Conservation (phyloP, 192 early-diverging fungal genomes). For the Geranomyces michiganensis region DNA sequence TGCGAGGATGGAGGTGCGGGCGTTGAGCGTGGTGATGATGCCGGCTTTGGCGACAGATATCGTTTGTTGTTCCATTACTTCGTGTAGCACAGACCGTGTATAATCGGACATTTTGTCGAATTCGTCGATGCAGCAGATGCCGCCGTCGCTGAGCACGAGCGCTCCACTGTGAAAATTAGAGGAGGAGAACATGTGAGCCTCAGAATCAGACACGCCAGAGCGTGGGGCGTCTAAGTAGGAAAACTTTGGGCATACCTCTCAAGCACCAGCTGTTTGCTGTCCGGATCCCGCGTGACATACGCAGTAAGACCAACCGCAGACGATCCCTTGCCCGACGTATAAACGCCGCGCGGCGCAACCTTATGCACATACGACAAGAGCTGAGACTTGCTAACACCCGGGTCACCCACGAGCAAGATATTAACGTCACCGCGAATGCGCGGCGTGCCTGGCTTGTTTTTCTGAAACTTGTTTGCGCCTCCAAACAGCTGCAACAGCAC, state of each 20-base stretch:
- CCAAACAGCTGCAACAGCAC: constrained; percentile 95
- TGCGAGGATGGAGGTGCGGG: constrained; percentile 92
- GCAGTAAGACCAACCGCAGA: constrained; percentile 96
- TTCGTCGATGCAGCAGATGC: constrained; percentile 97
- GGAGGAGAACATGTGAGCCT: no score
- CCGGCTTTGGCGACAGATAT: constrained; percentile 98
- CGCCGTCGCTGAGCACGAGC: constrained; percentile 91
- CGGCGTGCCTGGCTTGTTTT: constrained; percentile 54
- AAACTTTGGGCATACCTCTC: constrained; percentile 66
- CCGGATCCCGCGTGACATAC: constrained; percentile 92
- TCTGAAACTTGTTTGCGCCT: constrained; percentile 79
- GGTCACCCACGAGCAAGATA: constrained; percentile 93
- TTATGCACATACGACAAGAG: constrained; percentile 88
- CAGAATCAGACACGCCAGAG: no score
- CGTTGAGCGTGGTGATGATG: constrained; percentile 97
- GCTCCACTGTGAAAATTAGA: constrained; percentile 70
- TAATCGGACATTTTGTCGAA: constrained; percentile 99
- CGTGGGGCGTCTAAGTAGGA: background rate
- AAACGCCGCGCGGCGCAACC: constrained; percentile 92
- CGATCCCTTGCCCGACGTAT: constrained; percentile 96
- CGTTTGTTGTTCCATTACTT: constrained; percentile 99
- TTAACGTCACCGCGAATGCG: constrained; percentile 87
- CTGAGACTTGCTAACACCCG: constrained; percentile 95
- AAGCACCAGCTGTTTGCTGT: constrained; percentile 91
- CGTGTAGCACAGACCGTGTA: constrained; percentile 92